Conservation (phyloP, 1,284 basidiomycete genomes). For the Ustilago shanxiensis region DNA sequence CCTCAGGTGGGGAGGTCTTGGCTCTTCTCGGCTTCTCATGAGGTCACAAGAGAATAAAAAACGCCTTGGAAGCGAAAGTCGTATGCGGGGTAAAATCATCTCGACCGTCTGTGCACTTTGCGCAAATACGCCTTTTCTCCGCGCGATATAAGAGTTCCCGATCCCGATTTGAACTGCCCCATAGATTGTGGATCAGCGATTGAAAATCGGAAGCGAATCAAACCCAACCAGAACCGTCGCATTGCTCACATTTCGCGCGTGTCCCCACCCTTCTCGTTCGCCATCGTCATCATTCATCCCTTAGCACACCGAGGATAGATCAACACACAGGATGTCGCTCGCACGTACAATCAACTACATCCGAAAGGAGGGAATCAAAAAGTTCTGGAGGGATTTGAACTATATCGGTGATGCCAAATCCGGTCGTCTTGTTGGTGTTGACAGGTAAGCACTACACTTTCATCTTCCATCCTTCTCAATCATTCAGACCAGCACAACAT, state of each 20-base stretch:
- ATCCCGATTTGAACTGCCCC: background rate
- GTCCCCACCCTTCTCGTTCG: background rate
- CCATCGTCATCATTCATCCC: background rate
- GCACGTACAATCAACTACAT: conserved; percentile 64
- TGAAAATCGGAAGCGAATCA: conserved; percentile 28
- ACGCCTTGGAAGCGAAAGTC: background rate
- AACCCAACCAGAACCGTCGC: conserved; percentile 18
- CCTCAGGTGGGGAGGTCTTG: background rate
- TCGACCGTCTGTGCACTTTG: conserved; percentile 6
- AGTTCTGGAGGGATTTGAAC: conserved; percentile 67
- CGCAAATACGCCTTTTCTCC: conserved; percentile 18
- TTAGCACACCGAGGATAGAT: background rate
- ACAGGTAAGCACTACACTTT: conserved; percentile 48
- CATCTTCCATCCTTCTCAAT: background rate
- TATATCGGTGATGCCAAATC: conserved; percentile 69
- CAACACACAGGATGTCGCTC: conserved; percentile 59
- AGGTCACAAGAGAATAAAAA: background rate
- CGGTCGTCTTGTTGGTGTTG: conserved; percentile 65
- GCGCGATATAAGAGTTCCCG: too few species aligned
- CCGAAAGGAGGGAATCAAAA: conserved; percentile 61
- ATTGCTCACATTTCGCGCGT: conserved; percentile 10
- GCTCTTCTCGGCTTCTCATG: conserved; percentile 3
- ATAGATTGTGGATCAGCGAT: conserved; percentile 23
- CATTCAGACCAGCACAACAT: too few species aligned
- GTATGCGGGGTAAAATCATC: conserved; percentile 15